Base-by-base conservation (phyloP, 2,329 filamentous ascomycete genomes). In the Aspergillus ochraceus region DNA sequence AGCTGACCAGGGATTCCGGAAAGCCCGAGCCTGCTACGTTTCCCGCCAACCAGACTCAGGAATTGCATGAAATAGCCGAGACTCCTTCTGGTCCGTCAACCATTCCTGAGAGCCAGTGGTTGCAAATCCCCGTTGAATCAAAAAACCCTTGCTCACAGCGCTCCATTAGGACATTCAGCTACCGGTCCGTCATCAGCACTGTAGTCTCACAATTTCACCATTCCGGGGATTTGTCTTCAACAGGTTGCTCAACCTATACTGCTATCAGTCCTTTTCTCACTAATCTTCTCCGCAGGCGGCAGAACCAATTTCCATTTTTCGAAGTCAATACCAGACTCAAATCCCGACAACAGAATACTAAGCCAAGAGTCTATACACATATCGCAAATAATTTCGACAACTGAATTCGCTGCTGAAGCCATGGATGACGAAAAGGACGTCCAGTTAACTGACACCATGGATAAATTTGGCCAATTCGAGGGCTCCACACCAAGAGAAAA, bases 401-500 rank as follows among this genome's bases (percentile, higher is more conserved):
- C 47, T 10, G 47, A n/a, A 12, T 12, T 14, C 24, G n/a, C 49
- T 26, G 20, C 24, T 20, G 20, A 32, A 14, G 56, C 10, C 9
- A 71, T 72, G 71, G 66, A 70, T n/a, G 60, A 51, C 9, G 59
- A 60, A 50, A 64, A 63, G 26, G 59, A 57, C 17, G 52, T 36
- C 22, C 53, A 55, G 22, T 66, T 63, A 12, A 59, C 67, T 11
- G 66, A 69, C 8, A 61, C 61, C 20, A 63, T 70, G 61, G 66
- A 69, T 32, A 70, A 68, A 58, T 70, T 67, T 49, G 66, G 66
- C 52, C 64, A 74, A 51, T 60, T 70, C 46, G 64, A 69, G 47
- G 73, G 69, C 8, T 66, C 69, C 4, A 73, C 69, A 4, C 68
- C 68, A 6, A 61, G 65, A 19, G 74, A 76, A 57, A 75, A 71